Evolutionary conservation across 2,329 filamentous ascomycete genomes (phyloP).

Genomic region (Botrytis aclada): DNA sequence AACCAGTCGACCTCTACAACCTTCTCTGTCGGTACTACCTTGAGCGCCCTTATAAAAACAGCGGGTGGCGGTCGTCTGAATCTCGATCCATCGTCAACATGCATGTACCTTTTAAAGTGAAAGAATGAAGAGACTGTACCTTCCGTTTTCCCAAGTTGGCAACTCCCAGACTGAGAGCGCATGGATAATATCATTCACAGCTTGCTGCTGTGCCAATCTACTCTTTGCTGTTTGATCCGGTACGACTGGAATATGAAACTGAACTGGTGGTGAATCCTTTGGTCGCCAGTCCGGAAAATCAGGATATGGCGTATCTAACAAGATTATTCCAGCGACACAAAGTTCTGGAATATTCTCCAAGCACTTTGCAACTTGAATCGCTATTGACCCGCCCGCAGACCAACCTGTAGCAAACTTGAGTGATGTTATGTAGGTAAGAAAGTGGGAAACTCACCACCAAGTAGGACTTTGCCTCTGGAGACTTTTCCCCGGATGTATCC

Average conservation of each 20-base stretch:
- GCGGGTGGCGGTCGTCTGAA: conserved; percentile 4
- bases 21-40: conserved; percentile 2
- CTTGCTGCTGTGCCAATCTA: conserved; percentile 9
- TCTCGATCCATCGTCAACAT: background rate
- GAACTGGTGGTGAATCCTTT: conserved; percentile 5
- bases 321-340: conserved; percentile 7
- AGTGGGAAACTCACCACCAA: conserved; percentile 1
- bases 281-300: conserved; percentile 15
- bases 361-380: conserved; percentile 10
- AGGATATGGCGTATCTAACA: conserved; percentile 8
- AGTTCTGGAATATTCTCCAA: conserved; percentile 11
- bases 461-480: conserved; percentile 10
- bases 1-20: conserved; percentile 18
- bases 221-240: conserved; percentile 4
- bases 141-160: conserved; percentile 13
- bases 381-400: conserved; percentile 12
- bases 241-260: background rate
- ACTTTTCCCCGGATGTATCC: conserved; percentile 5
- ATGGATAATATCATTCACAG: conserved; percentile 12
- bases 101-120: background rate
- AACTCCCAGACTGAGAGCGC: conserved; percentile 9
- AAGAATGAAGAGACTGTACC: background rate
- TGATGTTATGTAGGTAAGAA: background rate
- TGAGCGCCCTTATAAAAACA: conserved; percentile 11
- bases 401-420: conserved; percentile 3